Base-by-base conservation (phyloP, 208 protist genomes). In the Plasmodiophora brassicae region DNA sequence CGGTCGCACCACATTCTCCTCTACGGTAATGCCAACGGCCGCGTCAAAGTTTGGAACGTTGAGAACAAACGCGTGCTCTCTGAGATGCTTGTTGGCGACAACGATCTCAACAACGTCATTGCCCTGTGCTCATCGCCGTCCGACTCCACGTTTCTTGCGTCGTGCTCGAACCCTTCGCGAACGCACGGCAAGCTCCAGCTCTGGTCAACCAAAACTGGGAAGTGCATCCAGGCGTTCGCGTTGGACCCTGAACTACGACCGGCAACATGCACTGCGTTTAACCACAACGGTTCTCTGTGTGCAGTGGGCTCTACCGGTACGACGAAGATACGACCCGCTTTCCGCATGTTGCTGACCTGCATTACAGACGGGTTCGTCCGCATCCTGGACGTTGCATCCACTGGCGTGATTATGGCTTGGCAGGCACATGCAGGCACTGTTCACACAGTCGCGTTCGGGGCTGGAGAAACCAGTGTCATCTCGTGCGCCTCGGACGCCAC, bases 221-320 rank as follows among this genome's bases (percentile, higher is more conserved):
- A 78, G n/a, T 44, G 20, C 14, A 32, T 32, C 14, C 5, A 36
- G 65, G 20, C 65, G 65, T 78, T 78, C n/a, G n/a, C 65, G 20
- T 14, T 38, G 5, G 65, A 78, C 32, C 65, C 65, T 78, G 65
- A 44, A 36, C 10, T n/a, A 14, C 14, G n/a, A 5, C 65, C n/a
- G 20, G n/a, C 41, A 5, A 14, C 41, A 36, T 78, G 65, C 41
- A 78, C 65, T 5, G 65, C n/a, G 5, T 78, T 78, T 38, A 78
- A 78, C n/a, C 65, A 78, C 41, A 78, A 78, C 41, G 65, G 65
- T 5, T 44, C 65, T 5, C n/a, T 78, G 20, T 78, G 65, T 78
- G 65, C 65, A 78, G 41, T 78, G 65, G 65, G 65, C n/a, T 78
- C 65, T 38, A 78, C n/a, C 32, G 65, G 65, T 78, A 78, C 32